Evolutionary conservation across 495 filamentous ascomycete species (phyloP), one percentile per base, ranked within the genome.

Genomic region (Penicillium diatomitis): DNA sequence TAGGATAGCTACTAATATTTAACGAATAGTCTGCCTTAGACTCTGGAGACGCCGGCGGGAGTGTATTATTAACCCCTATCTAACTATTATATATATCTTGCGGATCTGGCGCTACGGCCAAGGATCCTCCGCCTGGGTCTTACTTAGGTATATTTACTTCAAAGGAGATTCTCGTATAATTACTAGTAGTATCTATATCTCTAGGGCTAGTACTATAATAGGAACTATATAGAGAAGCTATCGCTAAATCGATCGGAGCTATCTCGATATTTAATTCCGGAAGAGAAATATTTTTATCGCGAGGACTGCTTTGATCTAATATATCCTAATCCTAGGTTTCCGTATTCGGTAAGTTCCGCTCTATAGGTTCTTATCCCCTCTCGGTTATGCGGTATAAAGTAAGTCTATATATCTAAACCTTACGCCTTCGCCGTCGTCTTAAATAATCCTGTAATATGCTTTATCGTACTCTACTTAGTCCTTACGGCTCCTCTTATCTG

Each of bases 221-320:
- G 27, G 40, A 42, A 29, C 2, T 5, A 30, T 42, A 42, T 30
- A 27, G 4, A 42, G 1, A 9, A 42, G 12, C 40, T 29, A 10
- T 10, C n/a, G 2, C n/a, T n/a, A n/a, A 27, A 30, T 29, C 27
- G 7, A 42, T 29, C 12, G 12, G 40, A 2, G 40, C 40, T 42
- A 6, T 2, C n/a, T 42, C 12, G 12, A 20, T 30, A 20, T 42
- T 27, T 30, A 9, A 27, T 42, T 30, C 40, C 40, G 12, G 27
- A 30, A 20, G 32, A n/a, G n/a, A n/a, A n/a, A n/a, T n/a, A n/a
- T n/a, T n/a, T n/a, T n/a, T n/a, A n/a, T n/a, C n/a, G n/a, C n/a
- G n/a, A n/a, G n/a, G n/a, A n/a, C n/a, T n/a, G n/a, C n/a, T 42
- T 42, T 42, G n/a, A 7, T 42, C 40, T 42, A 42, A 42, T 29